Conservation (phyloP, 768 basidiomycete genomes). For the Suillus subaureus region DNA sequence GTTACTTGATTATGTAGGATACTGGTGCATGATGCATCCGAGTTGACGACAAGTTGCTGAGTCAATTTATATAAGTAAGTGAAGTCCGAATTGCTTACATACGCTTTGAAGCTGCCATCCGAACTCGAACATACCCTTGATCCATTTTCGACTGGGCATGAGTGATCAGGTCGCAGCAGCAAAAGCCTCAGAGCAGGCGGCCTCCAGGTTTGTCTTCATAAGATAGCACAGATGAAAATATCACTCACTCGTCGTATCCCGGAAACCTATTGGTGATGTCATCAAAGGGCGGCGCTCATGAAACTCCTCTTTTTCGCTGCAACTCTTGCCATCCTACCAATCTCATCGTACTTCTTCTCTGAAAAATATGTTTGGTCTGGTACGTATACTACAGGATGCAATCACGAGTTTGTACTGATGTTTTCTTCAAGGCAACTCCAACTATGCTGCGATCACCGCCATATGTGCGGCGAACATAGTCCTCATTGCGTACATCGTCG, state of each 20-base stretch:
- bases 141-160: conserved; percentile 43
- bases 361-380: conserved; percentile 78
- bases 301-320: conserved; percentile 82
- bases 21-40: too few relatives aligned
- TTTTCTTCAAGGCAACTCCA: conserved; percentile 63
- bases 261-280: background rate
- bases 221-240: background rate
- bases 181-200: conserved; percentile 47
- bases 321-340: conserved; percentile 79
- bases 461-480: conserved; percentile 82
- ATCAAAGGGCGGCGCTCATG: conserved; percentile 63
- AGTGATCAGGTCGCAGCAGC: conserved; percentile 53
- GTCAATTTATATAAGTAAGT: too few relatives aligned
- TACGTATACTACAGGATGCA: conserved; percentile 35
- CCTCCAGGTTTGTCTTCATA: conserved; percentile 44
- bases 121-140: background rate
- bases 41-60: too few relatives aligned
- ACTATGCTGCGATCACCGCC: conserved; percentile 86
- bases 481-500: conserved; percentile 77
- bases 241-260: conserved; percentile 1
- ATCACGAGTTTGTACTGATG: background rate
- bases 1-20: too few relatives aligned
- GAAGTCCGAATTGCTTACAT: background rate
- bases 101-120: background rate
- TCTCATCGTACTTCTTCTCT: conserved; percentile 77